phyloP scores from a whole-genome alignment of 148 eudicot genomes.

The Amaranthus cruentus region DNA sequence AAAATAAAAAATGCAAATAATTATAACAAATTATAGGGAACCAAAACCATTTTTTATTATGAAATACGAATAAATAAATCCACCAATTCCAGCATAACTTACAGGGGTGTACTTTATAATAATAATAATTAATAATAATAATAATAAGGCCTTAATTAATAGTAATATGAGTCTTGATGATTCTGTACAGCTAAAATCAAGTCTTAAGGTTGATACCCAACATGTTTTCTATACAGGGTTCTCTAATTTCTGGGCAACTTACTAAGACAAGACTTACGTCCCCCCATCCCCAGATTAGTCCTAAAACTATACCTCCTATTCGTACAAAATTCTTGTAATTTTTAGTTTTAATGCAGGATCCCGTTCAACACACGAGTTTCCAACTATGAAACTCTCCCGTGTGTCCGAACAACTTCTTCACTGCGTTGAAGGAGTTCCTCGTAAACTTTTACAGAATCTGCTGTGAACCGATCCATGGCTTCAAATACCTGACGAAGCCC shows the following conservation, averaged over 20 bases:
- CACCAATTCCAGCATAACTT: slow-evolving; percentile 16
- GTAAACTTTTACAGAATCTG: slow-evolving; percentile 58
- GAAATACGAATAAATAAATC: slow-evolving; percentile 13
- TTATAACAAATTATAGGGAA: not conserved
- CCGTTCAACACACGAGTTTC: not conserved
- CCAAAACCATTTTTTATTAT: slow-evolving; percentile 5
- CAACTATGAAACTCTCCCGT: slow-evolving; percentile 33
- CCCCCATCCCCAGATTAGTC: slow-evolving; percentile 19
- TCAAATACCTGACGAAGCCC: slow-evolving; percentile 65
- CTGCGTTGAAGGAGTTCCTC: slow-evolving; percentile 75
- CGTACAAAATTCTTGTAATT: slow-evolving; percentile 14
- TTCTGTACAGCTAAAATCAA: slow-evolving; percentile 28
- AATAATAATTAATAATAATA: slow-evolving; percentile 12
- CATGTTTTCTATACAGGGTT: slow-evolving; percentile 12
- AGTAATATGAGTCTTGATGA: slow-evolving; percentile 4
- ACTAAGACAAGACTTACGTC: slow-evolving; percentile 25
- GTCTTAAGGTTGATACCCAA: slow-evolving; percentile 18
- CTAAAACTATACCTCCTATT: slow-evolving; percentile 16
- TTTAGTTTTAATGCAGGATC: not conserved
- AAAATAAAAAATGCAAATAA: not conserved
- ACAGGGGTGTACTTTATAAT: slow-evolving; percentile 3
- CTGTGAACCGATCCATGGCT: slow-evolving; percentile 74
- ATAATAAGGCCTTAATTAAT: slow-evolving; percentile 18
- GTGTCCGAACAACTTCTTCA: slow-evolving; percentile 52
- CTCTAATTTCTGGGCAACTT: slow-evolving; percentile 23